A percentile compares a stretch with the other conserved stretches of the same genome.
Evolutionary conservation across 73 alveolate species (phyloP).

Genomic region (Paramecium biaurelia): DNA sequence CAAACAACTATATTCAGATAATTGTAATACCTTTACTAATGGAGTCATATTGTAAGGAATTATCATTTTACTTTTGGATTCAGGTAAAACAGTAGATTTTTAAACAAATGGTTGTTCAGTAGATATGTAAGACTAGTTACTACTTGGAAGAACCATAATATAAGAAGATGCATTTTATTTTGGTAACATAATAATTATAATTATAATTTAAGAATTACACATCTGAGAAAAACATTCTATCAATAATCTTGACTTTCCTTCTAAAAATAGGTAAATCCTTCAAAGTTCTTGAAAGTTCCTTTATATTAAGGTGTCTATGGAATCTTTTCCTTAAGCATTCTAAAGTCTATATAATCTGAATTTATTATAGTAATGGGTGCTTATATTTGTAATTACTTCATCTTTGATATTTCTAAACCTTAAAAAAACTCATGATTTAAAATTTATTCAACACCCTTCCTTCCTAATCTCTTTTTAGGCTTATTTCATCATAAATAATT

Average conservation of each 20-base stretch:
- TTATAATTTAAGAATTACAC: not conserved
- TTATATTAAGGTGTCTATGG: not conserved
- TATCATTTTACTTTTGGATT: not conserved
- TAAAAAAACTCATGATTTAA: not conserved
- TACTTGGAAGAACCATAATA: not conserved
- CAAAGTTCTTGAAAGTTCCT: not conserved
- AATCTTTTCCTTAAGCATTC: not conserved
- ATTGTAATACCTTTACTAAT: not conserved
- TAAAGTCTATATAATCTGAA: not conserved
- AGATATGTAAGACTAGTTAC: not conserved
- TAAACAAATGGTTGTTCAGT: not conserved
- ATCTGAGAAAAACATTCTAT: not conserved
- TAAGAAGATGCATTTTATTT: not conserved
- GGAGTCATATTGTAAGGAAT: conserved; percentile 50
- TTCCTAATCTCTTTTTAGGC: not conserved
- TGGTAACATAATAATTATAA: not conserved
- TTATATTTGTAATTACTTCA: not conserved
- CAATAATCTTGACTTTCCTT: not conserved
- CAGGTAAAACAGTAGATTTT: not conserved
- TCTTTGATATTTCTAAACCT: not conserved
- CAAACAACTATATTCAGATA: not conserved
- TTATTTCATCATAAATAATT: not conserved
- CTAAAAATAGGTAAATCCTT: not conserved
- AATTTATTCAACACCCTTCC: not conserved
- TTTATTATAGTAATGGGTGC: not conserved